Evolutionary conservation across 441 rosid species (phyloP).

Genomic region (Erodium moschatum): DNA sequence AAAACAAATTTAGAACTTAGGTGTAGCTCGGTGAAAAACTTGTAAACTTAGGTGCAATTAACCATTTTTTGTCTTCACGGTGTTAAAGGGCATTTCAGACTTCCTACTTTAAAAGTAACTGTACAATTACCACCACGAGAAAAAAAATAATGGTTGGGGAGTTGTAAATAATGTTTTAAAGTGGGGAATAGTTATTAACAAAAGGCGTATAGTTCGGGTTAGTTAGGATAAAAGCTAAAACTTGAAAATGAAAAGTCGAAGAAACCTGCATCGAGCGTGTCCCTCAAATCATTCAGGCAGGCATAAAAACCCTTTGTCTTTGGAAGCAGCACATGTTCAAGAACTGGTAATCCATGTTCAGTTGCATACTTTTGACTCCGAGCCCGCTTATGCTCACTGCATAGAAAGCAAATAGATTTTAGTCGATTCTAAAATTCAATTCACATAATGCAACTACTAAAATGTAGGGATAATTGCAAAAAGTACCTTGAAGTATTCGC

Average conservation of each 20-base stretch:
- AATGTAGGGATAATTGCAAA: neutral
- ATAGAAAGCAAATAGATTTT: constrained; percentile 18
- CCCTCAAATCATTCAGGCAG: constrained; percentile 62
- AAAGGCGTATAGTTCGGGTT: too few relatives aligned
- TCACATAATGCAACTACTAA: neutral
- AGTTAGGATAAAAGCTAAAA: neutral
- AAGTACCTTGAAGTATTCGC: too few relatives aligned
- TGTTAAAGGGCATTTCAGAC: too few relatives aligned
- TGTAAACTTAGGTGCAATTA: too few relatives aligned
- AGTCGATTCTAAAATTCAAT: neutral
- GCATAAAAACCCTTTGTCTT: constrained; percentile 73
- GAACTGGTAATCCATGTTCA: constrained; percentile 65
- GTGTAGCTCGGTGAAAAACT: too few relatives aligned
- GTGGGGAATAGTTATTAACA: too few relatives aligned
- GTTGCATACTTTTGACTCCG: constrained; percentile 63
- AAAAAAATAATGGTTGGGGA: too few relatives aligned
- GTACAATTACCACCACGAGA: too few relatives aligned
- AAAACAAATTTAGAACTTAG: too few relatives aligned
- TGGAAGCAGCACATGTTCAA: constrained; percentile 72
- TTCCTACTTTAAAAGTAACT: too few relatives aligned
- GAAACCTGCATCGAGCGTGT: constrained; percentile 74
- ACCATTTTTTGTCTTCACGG: too few relatives aligned
- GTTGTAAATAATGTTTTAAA: too few relatives aligned
- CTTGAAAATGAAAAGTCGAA: neutral
- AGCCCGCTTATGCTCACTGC: constrained; percentile 74